Evolutionary conservation across 768 basidiomycete genomes (phyloP), one percentile per base, ranked within the genome.

Genomic region (Boletus reticulatus): DNA sequence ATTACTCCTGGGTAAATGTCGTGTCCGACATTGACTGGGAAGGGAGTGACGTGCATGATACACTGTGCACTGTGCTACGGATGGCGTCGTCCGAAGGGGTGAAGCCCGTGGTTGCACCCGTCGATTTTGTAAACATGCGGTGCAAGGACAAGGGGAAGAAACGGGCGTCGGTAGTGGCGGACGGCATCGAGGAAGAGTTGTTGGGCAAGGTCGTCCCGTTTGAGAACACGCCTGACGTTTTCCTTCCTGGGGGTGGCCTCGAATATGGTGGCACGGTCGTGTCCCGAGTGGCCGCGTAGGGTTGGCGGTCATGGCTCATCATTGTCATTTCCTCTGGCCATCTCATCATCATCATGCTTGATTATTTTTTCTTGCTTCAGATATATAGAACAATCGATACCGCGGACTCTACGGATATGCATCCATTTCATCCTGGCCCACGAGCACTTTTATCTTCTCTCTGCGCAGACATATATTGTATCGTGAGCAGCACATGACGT

Each of bases 1-100:
- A 84, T 45, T 93, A 93, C 69, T 83, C 86, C 19, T 94, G 91
- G 90, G 82, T 93, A n/a, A 85, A 82, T 65, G 74, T 84, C 38
- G 83, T 84, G 36, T 87, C 88, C 57, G 92, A 92, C 66, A 83
- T 92, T 31, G 92, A 93, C 68, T 87, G 84, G 79, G 88, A 92
- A 63, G 92, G 92, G 27, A 80, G 84, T 53, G 87, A 91, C 67
- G 80, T 92, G 50, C 75, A 83, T 16, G 79, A 83, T 49, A 74
- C 79, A 34, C 65, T 83, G 3, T 73, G 66, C 19, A 73, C 74
- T 8, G 71, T 80, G 42, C 56, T 75, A 45, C 66, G 63, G 24
- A 65, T 79, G 65, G 75, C 76, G 4, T 67, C 69, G 48, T 64
- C 71, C 44, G 71, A 71, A 5, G 62, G 65, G 1, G 50, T 76